Evolutionary conservation across 805 yeast genomes (phyloP), one percentile per base, ranked within the genome.

Genomic region (Metschnikowia cerradonensis): DNA sequence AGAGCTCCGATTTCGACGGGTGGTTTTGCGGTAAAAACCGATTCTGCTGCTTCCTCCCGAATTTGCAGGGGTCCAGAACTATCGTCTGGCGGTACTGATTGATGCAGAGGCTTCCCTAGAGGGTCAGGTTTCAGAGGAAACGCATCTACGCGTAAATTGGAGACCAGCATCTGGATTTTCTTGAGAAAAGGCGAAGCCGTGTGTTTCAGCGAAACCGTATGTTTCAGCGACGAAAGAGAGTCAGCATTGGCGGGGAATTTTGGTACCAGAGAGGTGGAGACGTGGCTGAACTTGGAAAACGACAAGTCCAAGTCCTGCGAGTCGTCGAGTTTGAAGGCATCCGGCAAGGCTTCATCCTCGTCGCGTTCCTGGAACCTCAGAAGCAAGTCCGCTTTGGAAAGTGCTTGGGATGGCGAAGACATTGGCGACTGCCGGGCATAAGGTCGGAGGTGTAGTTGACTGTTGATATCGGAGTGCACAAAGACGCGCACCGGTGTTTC

Each of bases 221-320:
- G 30, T 26, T 26, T 26, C 30, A 26, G 11, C 30, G 30, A 26
- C 30, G 30, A 10, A 8, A 34, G 49, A 36, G 30, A 54, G 47
- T 39, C 42, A 22, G 43, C 19, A 15, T 26, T 37, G 3, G 17
- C 38, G n/a, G 40, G 15, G 40, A 13, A n/a, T 13, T 37, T 37
- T 8, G 40, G 10, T 7, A 46, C n/a, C 51, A 35, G 44, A 10
- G 62, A 56, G 7, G 64, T 63, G 22, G 67, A 61, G 5, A 61
- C 50, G 30, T 67, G 70, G 46, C 76, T 68, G 53, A 72, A 72
- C 55, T 61, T 67, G 40, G 74, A 70, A 54, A 64, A 72, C 6
- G 75, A 69, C 11, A 72, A 56, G 45, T 70, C 64, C 15, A 60
- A 48, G 8, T 60, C 62, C n/a, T 61, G 62, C 26, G 54, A 38